These are phyloP conservation scores for Bipolaris cookei DNA, from an alignment of 2,329 filamentous ascomycete species.

Conservation along the genomic window DNA sequence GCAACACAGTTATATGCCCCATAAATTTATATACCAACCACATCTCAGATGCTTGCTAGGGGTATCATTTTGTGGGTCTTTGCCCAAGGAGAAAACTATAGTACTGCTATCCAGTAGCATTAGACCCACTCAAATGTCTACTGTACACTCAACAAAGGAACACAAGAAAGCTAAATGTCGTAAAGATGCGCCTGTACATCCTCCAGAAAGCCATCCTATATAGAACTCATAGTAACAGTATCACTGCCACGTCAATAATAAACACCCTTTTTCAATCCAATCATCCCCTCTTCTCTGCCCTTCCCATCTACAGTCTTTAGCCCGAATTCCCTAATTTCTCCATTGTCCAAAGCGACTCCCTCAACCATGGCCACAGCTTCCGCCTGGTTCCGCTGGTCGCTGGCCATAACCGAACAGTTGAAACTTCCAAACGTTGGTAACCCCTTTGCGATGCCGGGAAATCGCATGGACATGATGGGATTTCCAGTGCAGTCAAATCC, in stretches of 20 bases:
- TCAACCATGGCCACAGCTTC: slow-evolving; percentile 16
- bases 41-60: background rate
- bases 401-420: slow-evolving; percentile 25
- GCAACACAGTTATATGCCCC: background rate
- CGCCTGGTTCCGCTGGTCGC: slow-evolving; percentile 3
- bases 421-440: slow-evolving; percentile 36
- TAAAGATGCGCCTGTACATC: background rate
- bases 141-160: background rate
- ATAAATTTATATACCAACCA: background rate
- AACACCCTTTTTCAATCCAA: slow-evolving; percentile 40
- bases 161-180: background rate
- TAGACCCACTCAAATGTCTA: background rate
- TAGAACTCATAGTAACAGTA: background rate
- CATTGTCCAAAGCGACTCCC: slow-evolving; percentile 29
- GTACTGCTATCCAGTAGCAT: background rate
- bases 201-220: background rate
- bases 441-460: slow-evolving; percentile 29
- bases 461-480: slow-evolving; percentile 28
- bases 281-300: slow-evolving; percentile 41
- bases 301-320: slow-evolving; percentile 27
- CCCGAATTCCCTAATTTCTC: slow-evolving; percentile 30
- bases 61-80: background rate
- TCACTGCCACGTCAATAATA: slow-evolving; percentile 30
- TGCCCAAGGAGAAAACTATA: background rate
- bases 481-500: slow-evolving; percentile 30